phyloP scores from a whole-genome alignment of 306 rosid genomes.

The Mucuna pruriens region DNA sequence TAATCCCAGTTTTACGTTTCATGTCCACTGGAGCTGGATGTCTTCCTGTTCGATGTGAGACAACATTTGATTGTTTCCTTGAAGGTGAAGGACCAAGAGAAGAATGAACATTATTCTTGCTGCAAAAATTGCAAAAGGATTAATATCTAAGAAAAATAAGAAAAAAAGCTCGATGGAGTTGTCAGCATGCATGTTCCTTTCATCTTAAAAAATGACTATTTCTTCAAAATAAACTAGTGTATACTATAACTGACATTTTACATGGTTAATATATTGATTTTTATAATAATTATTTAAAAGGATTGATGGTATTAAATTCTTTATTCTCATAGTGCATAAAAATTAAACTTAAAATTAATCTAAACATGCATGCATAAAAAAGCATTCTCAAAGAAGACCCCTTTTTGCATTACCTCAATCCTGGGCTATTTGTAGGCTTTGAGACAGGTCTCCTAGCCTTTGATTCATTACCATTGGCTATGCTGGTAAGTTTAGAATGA shows the following conservation, averaged over 20 bases:
- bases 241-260: too few species aligned
- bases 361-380: background rate
- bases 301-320: too few species aligned
- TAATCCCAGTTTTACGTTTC: slow-evolving; percentile 74
- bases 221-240: background rate
- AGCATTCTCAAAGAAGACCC: background rate
- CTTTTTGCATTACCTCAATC: slow-evolving; percentile 62
- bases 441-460: slow-evolving; percentile 54
- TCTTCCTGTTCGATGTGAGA: slow-evolving; percentile 63
- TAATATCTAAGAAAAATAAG: background rate
- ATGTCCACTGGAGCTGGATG: slow-evolving; percentile 72
- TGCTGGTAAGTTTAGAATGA: slow-evolving; percentile 61
- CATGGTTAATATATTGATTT: too few species aligned
- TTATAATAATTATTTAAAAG: too few species aligned
- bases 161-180: background rate
- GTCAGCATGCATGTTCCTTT: background rate
- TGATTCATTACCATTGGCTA: slow-evolving; percentile 61
- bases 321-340: too few species aligned
- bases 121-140: slow-evolving; percentile 41
- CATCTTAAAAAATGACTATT: background rate
- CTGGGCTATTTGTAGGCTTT: slow-evolving; percentile 66
- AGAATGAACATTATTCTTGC: slow-evolving; percentile 58
- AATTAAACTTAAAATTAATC: too few species aligned
- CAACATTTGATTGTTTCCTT: slow-evolving; percentile 67
- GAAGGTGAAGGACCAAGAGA: slow-evolving; percentile 84